Base-by-base conservation (phyloP, 352 stramenopile species). In the Pythium biforme region DNA sequence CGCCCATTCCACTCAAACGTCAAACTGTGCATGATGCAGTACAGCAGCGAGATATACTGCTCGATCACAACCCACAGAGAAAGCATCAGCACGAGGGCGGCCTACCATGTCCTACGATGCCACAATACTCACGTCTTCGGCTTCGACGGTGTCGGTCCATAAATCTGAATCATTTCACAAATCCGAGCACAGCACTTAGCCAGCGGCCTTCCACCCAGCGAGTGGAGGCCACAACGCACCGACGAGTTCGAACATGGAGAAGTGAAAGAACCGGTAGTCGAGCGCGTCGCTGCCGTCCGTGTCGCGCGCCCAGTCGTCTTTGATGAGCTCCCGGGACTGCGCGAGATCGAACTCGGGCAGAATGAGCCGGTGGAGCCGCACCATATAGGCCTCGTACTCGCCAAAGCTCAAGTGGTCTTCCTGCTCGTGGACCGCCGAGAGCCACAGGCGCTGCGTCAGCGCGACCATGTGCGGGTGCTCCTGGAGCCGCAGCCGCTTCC, bases 241-340 rank as follows among this genome's bases (percentile, higher is more conserved):
- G 27, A 90, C 83, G 19, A 94, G 70, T 41, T 94, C 84, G 62
- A 92, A 92, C 77, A 94, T 90, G 15, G 84, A 92, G 34, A 89
- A 72, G 55, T 94, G 84, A 53, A 94, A 92, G 37, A 77, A 89
- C 5, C 74, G 58, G 55, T 89, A 94, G 49, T 88, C 71, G 46
- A 94, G 68, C 27, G 73, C 53, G 27, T 86, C 68, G 8, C 77
- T 63, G 5, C 77, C 74, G 10, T 74, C 69, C 4, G 71, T 80
- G 15, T 92, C 84, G 45, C 84, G 79, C 17, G 69, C 62, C 82
- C 82, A 94, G 70, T 91, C 84, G 34, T 90, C 81, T 51, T 70
- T 61, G 52, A 94, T 85, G 4, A 91, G 49, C 20, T 79, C 63
- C 39, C 79, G 86, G 0, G 84, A 94, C 23, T 76, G 75, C 4